phyloP scores from a whole-genome alignment of 2,329 filamentous ascomycete genomes.

The Diplocarpon rosae region DNA sequence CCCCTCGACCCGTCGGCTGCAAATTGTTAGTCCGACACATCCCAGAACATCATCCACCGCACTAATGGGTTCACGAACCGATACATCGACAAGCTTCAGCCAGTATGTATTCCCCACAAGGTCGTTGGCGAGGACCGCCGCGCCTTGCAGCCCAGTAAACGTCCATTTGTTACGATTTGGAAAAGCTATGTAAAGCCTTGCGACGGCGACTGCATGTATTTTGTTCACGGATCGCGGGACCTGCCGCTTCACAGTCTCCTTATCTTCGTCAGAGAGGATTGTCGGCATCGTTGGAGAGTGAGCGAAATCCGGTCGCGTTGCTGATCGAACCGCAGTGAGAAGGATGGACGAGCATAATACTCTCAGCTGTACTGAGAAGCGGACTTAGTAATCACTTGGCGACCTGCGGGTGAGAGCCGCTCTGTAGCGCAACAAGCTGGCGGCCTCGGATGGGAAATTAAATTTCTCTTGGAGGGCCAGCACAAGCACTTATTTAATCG shows the following conservation, averaged over 20 bases:
- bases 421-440: too few species aligned
- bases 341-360: too few species aligned
- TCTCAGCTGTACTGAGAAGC: too few species aligned
- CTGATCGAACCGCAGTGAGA: too few species aligned
- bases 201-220: slow-evolving; percentile 91
- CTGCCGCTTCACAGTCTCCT: slow-evolving; percentile 88
- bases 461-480: too few species aligned
- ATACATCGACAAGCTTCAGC: slow-evolving; percentile 95
- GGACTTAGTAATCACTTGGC: too few species aligned
- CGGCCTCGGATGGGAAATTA: too few species aligned
- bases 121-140: slow-evolving; percentile 84
- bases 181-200: slow-evolving; percentile 85
- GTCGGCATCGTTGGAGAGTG: slow-evolving; percentile 23
- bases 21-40: slow-evolving; percentile 12
- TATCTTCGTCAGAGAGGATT: slow-evolving; percentile 81
- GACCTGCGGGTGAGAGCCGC: too few species aligned
- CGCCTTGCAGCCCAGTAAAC: slow-evolving; percentile 87
- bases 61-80: slow-evolving; percentile 44
- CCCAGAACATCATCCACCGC: background rate
- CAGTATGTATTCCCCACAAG: slow-evolving; percentile 92
- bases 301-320: too few species aligned
- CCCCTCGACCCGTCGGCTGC: slow-evolving; percentile 66
- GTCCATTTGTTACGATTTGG: slow-evolving; percentile 82
- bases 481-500: too few species aligned
- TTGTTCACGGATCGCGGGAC: slow-evolving; percentile 94